These are phyloP conservation scores for Sequoiadendron giganteum DNA, from an alignment of 75 land plant genomes.

Conservation along the genomic window DNA sequence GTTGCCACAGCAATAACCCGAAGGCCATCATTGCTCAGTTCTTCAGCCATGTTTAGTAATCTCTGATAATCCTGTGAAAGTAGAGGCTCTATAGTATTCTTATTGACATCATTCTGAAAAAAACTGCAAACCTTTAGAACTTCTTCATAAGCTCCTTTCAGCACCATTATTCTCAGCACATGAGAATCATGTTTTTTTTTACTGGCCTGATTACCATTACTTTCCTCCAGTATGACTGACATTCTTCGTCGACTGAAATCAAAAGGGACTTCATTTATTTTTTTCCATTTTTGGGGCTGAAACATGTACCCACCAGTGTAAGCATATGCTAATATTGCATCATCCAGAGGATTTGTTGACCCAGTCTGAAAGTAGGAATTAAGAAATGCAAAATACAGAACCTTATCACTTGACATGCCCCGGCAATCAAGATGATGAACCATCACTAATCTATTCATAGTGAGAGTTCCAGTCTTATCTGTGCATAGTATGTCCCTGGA, in stretches of 20 bases:
- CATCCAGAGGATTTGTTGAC: constrained; percentile 49
- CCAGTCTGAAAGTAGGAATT: constrained; percentile 58
- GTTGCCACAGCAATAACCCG: constrained; percentile 47
- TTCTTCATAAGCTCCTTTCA: constrained; percentile 64
- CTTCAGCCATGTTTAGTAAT: constrained; percentile 32
- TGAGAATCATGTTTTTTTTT: neutral
- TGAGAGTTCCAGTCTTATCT: constrained; percentile 66
- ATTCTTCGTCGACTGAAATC: constrained; percentile 53
- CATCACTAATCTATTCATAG: constrained; percentile 46
- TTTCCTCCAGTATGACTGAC: constrained; percentile 42
- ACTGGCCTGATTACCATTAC: neutral
- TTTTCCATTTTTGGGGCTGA: constrained; percentile 49
- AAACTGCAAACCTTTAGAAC: constrained; percentile 38
- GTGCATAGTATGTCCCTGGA: constrained; percentile 60
- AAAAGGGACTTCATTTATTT: constrained; percentile 62
- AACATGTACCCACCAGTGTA: constrained; percentile 45
- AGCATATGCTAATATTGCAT: constrained; percentile 50
- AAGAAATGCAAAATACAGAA: constrained; percentile 48
- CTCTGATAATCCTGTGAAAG: constrained; percentile 33
- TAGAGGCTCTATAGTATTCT: constrained; percentile 6
- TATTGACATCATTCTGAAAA: constrained; percentile 28
- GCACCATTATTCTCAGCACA: constrained; percentile 23
- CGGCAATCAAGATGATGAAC: constrained; percentile 42
- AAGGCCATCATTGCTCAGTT: constrained; percentile 48
- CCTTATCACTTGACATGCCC: constrained; percentile 31